These are phyloP conservation scores for Magnolia officinalis DNA, from an alignment of 164 flowering plant species.

Conservation along the genomic window DNA sequence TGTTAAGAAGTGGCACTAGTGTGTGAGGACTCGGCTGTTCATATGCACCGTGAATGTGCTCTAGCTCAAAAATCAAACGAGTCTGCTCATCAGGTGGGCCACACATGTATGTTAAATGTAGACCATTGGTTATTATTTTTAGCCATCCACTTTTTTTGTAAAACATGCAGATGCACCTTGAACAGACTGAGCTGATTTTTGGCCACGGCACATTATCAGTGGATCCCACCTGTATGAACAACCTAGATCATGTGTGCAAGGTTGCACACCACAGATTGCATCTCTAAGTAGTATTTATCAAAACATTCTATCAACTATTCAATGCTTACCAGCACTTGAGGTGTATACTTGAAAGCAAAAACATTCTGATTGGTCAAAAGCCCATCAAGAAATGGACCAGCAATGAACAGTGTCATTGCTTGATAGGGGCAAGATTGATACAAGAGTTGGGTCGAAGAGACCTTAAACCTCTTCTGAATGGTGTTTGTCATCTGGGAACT, in stretches of 20 bases:
- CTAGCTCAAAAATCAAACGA: neutral
- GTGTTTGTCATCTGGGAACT: conserved; percentile 84
- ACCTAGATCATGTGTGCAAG: neutral
- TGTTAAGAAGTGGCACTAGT: neutral
- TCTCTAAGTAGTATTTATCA: too few species aligned
- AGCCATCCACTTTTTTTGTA: neutral
- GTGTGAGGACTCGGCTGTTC: neutral
- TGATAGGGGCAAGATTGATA: conserved; percentile 95
- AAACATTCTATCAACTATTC: neutral
- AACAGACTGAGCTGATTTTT: neutral
- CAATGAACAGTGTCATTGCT: conserved; percentile 64
- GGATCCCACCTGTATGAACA: neutral
- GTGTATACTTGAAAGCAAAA: conserved; percentile 86
- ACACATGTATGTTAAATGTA: neutral
- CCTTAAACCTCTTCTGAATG: conserved; percentile 90
- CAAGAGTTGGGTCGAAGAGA: conserved; percentile 92
- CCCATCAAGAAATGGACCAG: conserved; percentile 87
- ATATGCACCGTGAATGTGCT: neutral
- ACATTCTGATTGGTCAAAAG: conserved; percentile 76
- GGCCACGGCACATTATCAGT: neutral
- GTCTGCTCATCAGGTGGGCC: neutral
- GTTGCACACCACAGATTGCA: neutral
- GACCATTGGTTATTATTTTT: neutral
- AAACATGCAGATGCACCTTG: neutral
- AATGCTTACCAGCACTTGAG: conserved; percentile 76